Evolutionary conservation across 352 stramenopile species (phyloP), one percentile per base, ranked within the genome.

Genomic region (Globisporangium paddicum): DNA sequence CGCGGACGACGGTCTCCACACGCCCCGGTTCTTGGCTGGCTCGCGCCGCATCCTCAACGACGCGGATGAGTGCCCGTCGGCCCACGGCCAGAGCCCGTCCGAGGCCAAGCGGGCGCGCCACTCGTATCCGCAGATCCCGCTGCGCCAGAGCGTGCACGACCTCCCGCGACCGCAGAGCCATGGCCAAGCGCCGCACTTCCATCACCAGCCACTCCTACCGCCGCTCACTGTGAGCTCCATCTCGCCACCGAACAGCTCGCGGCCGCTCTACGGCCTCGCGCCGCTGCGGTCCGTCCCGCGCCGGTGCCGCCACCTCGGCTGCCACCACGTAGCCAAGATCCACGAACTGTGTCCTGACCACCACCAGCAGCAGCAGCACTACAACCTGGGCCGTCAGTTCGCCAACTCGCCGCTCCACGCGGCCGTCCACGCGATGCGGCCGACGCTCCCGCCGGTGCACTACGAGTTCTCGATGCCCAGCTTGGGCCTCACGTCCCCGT

Each of bases 241-340:
- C 55, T 86, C 75, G 37, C 79, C 79, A 1, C 64, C 70, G 16
- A 79, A 84, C 66, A 79, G 64, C 16, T 60, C 60, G 18, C 61
- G 79, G 38, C 64, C 64, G 8, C 40, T 66, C 35, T 47, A 84
- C 8, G 48, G 50, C 10, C 69, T 84, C 19, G 69, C 72, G 18
- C 74, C 77, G 6, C 61, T 79, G 13, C 73, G 75, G 7, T 57
- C 57, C 10, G 59, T 67, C 16, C 65, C 73, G 21, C 73, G 75
- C 50, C 76, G 77, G 56, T 87, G 77, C 60, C 70, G 59, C 34
- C 70, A 76, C 52, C 63, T 72, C 16, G 73, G 77, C 30, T 89
- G 82, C 52, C 64, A 69, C 57, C 83, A 86, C 69, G 82, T 83
- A 45, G 71, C 77, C 63, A 85, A 86, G 63, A 78, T 83, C 75